Conservation (phyloP, 2,329 filamentous ascomycete genomes). For the Pyrenochaeta sp. region DNA sequence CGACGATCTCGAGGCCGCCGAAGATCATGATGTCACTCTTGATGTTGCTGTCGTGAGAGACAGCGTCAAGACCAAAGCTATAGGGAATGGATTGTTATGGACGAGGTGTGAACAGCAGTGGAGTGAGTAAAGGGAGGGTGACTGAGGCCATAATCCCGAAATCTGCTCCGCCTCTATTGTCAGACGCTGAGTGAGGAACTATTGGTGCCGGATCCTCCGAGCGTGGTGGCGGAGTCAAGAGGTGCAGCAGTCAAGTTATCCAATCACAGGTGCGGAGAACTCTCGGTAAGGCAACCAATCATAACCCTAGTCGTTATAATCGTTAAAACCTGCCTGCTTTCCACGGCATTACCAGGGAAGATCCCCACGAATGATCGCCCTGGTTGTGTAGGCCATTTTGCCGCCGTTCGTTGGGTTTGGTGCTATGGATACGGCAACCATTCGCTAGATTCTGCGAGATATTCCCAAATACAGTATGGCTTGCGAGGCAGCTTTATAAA, state of each 20-base stretch:
- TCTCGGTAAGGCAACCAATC: conserved; percentile 11
- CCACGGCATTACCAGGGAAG: background rate
- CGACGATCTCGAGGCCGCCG: conserved; percentile 49
- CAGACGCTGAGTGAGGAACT: conserved; percentile 20
- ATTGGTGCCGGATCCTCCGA: conserved; percentile 29
- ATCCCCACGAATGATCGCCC: background rate
- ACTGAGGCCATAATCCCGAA: conserved; percentile 28
- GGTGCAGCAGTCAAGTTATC: conserved; percentile 8
- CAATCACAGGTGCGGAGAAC: conserved; percentile 7
- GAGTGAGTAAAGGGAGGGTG: conserved; percentile 7
- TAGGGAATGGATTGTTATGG: background rate
- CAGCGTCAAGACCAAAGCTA: background rate
- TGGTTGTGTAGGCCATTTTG: background rate
- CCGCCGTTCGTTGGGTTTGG: background rate
- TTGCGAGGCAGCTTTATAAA: background rate
- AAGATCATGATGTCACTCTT: conserved; percentile 45
- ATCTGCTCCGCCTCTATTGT: conserved; percentile 34
- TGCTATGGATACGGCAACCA: background rate
- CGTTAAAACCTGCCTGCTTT: background rate
- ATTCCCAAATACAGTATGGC: conserved; percentile 22
- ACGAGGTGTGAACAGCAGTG: background rate
- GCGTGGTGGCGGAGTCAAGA: conserved; percentile 33
- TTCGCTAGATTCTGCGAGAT: background rate
- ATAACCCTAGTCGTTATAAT: background rate
- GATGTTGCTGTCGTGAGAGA: background rate